Evolutionary conservation across 331 rosid species (phyloP), one percentile per base, ranked within the genome.

Genomic region (Malus hybrid): DNA sequence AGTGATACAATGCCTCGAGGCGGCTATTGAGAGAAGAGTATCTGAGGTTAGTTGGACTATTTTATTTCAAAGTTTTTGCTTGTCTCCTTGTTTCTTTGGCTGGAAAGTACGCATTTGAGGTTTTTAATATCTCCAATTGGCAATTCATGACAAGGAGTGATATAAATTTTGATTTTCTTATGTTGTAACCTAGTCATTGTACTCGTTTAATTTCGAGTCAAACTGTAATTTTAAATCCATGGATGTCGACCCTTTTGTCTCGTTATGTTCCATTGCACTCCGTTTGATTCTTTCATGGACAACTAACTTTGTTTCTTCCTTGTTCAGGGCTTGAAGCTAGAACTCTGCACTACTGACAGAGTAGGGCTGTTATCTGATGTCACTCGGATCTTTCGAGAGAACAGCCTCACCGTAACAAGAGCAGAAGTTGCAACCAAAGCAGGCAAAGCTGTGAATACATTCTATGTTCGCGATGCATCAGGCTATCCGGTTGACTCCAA

Each of bases 301-400:
- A 64, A 19, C 59, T 84, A 24, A 80, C 13, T 44, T 66, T 76
- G 76, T 65, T 78, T 78, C 73, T 69, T 82, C 48, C 76, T 78
- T 28, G 36, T 87, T 64, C 76, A 94, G 99, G 99, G 92, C 18
- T 83, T 94, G 96, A 94, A 92, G 89, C 86, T 94, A 60, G 96
- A 94, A 83, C 89, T 94, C 33, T 90, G 99, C 87, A 90, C 99
- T n/a, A 88, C 90, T 5, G 99, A 94, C 84, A 90, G 97, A 74
- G 91, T 94, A 10, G 99, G 99, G 42, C 88, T 94, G 59, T 88
- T 94, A 32, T 94, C 99, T 0, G 79, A 92, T 80, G 99, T 94
- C 55, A 94, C 99, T 2, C 89, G 99, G 8, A 94, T 94, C 77
- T 94, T 94, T 65, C 83, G 99, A 2, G 99, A 94, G 83, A 94